Evolutionary conservation across 768 basidiomycete genomes (phyloP), one percentile per base, ranked within the genome.

Genomic region (Cystoderma amianthinum): DNA sequence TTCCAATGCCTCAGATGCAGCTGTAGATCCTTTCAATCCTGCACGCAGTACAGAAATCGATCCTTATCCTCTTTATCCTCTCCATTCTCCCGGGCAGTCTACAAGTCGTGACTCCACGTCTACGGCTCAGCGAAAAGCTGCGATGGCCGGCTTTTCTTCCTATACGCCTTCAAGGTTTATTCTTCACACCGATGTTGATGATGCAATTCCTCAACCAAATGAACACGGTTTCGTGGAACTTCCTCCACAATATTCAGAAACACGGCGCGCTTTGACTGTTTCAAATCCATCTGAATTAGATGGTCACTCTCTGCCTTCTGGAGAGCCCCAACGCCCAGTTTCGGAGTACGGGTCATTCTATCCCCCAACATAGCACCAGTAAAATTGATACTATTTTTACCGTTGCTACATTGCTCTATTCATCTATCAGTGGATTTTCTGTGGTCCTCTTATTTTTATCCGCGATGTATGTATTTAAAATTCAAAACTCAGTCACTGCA

Each of bases 191-290:
- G 86, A 86, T 53, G 72, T 71, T 5, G 82, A 83, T 40, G 84
- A 86, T 50, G 60, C 52, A 10, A 28, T 62, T 7, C 64, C 74
- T 5, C 62, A 58, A 30, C 58, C 61, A 16, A 64, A 65, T 39
- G 69, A 64, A 18, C 60, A 72, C 13, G 82, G 69, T 4, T 60
- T 84, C 16, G 69, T 86, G 4, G 85, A 88, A 59, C 68, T 86
- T n/a, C 85, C 85, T 19, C 85, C 85, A 12, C 78, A 78, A 54
- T 88, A 88, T 52, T 69, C 69, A 18, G 80, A 76, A 45, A 63
- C 72, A 24, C 70, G 69, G 15, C 59, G 50, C 11, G 55, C 59
- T 37, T 42, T 38, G 18, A n/a, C n/a, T n/a, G n/a, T n/a, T n/a
- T n/a, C n/a, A n/a, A n/a, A n/a, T n/a, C n/a, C n/a, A n/a, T n/a